phyloP scores from a whole-genome alignment of 495 filamentous ascomycete species.

The Penicillium ucsense region DNA sequence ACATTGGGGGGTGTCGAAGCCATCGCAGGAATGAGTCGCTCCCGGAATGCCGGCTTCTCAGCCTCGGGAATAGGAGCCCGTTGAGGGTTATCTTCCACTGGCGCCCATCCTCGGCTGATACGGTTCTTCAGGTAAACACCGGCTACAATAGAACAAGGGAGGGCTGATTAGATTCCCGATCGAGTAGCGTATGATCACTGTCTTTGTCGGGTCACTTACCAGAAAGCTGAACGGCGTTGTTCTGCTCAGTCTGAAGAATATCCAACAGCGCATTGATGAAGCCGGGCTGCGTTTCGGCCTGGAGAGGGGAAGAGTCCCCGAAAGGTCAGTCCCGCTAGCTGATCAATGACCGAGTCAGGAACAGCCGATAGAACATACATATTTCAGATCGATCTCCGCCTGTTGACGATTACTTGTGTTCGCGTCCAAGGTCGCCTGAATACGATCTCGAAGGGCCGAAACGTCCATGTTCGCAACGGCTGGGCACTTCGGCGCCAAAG shows the following conservation, averaged over 20 bases:
- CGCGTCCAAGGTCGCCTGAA: constrained; percentile 75
- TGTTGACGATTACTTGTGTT: constrained; percentile 77
- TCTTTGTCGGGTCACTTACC: constrained; percentile 43
- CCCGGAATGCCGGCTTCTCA: constrained; percentile 79
- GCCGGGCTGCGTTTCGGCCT: constrained; percentile 87
- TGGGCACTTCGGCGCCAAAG: constrained; percentile 27
- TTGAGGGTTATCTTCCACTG: constrained; percentile 54
- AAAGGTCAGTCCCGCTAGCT: constrained; percentile 5
- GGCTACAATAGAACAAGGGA: constrained; percentile 43
- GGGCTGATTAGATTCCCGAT: constrained; percentile 6
- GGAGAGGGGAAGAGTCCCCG: constrained; percentile 10
- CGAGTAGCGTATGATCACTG: background rate
- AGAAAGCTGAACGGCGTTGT: constrained; percentile 72
- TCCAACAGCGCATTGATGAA: constrained; percentile 87
- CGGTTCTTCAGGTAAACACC: constrained; percentile 97
- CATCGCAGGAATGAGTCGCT: constrained; percentile 79
- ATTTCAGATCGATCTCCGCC: constrained; percentile 88
- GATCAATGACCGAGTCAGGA: background rate
- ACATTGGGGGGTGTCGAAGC: constrained; percentile 68
- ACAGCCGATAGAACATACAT: constrained; percentile 49
- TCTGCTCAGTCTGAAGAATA: constrained; percentile 80
- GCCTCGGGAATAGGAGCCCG: constrained; percentile 69
- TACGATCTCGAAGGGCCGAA: constrained; percentile 72
- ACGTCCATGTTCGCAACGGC: constrained; percentile 65
- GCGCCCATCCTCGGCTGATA: constrained; percentile 81